A percentile compares a stretch with the other conserved stretches of the same genome.
These are phyloP conservation scores for Spathaspora sp. DNA, from an alignment of 805 yeast genomes.

Conservation along the genomic window DNA sequence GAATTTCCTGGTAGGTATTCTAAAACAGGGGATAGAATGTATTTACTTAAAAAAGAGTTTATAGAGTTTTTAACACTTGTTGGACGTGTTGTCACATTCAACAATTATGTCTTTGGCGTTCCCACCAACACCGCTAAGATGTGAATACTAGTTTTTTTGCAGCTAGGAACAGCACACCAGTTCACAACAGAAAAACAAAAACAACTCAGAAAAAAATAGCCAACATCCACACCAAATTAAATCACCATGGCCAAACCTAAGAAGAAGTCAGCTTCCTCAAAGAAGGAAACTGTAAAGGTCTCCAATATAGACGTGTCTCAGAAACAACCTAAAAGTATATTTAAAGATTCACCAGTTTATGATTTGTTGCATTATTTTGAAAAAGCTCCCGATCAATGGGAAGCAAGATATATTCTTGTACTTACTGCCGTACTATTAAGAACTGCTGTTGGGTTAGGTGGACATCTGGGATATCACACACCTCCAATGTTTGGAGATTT, in stretches of 20 bases:
- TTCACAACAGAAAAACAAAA: neutral
- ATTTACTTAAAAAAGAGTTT: neutral
- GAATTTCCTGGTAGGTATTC: neutral
- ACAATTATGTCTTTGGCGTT: neutral
- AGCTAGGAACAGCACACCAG: neutral
- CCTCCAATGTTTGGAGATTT: conserved; percentile 93
- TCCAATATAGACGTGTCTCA: neutral
- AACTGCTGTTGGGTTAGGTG: conserved; percentile 84
- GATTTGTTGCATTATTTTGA: conserved; percentile 77
- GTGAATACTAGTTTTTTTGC: neutral
- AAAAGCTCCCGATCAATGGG: conserved; percentile 86
- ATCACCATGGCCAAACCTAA: conserved; percentile 4
- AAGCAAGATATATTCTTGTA: conserved; percentile 72
- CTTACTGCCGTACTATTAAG: conserved; percentile 72
- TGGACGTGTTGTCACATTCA: neutral
- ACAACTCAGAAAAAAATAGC: neutral
- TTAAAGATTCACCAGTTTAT: conserved; percentile 56
- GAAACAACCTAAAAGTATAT: conserved; percentile 6
- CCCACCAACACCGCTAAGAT: neutral
- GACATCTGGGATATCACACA: conserved; percentile 68
- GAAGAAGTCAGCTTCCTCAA: neutral
- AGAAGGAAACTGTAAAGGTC: neutral
- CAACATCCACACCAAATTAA: neutral
- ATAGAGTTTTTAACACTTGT: neutral
- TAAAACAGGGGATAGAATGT: neutral